These are phyloP conservation scores for Mycena alexandri DNA, from an alignment of 768 basidiomycete species.

Conservation along the genomic window DNA sequence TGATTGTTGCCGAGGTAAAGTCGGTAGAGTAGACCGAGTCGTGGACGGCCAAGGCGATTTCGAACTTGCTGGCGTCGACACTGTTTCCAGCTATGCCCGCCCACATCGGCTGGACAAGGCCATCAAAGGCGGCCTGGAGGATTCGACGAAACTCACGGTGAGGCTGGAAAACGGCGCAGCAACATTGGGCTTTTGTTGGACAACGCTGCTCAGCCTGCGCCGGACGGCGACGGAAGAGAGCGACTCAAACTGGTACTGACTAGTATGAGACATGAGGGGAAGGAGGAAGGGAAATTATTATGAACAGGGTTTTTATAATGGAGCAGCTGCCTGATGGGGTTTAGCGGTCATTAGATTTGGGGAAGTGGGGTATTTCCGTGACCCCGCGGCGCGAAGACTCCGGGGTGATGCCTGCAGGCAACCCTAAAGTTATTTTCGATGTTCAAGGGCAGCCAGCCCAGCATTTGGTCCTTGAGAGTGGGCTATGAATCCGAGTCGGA, in stretches of 20 bases:
- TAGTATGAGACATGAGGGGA: conserved; percentile 18
- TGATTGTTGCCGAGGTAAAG: conserved; percentile 70
- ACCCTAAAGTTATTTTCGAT: background rate
- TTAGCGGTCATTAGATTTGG: conserved; percentile 5
- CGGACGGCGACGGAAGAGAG: conserved; percentile 72
- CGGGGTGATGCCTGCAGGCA: background rate
- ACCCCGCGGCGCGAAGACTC: background rate
- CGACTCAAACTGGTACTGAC: conserved; percentile 66
- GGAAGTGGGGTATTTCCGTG: background rate
- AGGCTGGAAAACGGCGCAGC: conserved; percentile 70
- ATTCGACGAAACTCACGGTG: conserved; percentile 62
- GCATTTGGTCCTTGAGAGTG: background rate
- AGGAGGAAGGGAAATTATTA: background rate
- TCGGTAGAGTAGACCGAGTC: conserved; percentile 90
- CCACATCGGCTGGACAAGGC: conserved; percentile 82
- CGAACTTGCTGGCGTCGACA: conserved; percentile 71
- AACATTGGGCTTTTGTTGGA: conserved; percentile 66
- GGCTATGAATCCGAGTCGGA: too few relatives aligned
- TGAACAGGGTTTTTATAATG: conserved; percentile 14
- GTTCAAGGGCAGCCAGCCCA: background rate
- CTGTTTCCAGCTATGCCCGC: conserved; percentile 79
- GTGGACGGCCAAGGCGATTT: conserved; percentile 84
- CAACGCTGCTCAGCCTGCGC: conserved; percentile 69
- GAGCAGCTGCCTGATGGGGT: conserved; percentile 7
- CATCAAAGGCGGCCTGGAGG: conserved; percentile 39